Evolutionary conservation across 768 basidiomycete genomes (phyloP), one percentile per base, ranked within the genome.

Genomic region (Lyophyllum shimeji): DNA sequence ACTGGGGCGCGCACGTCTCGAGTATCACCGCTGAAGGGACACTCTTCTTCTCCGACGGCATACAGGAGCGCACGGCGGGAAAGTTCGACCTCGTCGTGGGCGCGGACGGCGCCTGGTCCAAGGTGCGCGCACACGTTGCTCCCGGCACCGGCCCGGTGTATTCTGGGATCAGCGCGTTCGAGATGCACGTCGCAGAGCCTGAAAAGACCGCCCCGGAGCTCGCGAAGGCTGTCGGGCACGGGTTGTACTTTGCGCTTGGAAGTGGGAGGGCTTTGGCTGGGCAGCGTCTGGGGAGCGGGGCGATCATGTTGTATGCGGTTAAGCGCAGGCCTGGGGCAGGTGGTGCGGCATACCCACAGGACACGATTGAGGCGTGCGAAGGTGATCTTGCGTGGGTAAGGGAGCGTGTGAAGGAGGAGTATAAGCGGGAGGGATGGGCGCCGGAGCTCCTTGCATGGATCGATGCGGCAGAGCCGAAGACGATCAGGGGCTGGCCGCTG

Each of bases 91-190:
- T 69, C 29, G 55, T 69, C 11, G 56, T 69, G 7, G 68, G 67
- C 29, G 68, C 68, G 20, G 68, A 67, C 34, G 76, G 78, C 7
- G 67, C 76, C 3, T 75, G 74, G 70, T 75, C 74, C 15, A 67
- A 66, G 53, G 64, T 73, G 7, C 73, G 77, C 13, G 59, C 65
- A 3, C 59, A 74, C 45, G 52, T 77, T 24, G 67, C 66, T n/a
- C n/a, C n/a, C 20, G 52, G 58, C 31, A 61, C 64, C 11, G 52
- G 52, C 31, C 74, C 76, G 5, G 46, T 59, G 31, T 77, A 74
- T 60, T 65, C 67, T 12, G 76, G 74, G 7, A 60, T 69, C 15
- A 58, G 47, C 29, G 58, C 56, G 40, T 40, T 65, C 23, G 65
- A 65, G 44, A 23, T 60, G 8, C 56, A 55, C 21, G 57, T 64